Conservation (phyloP, 306 rosid genomes). For the Rubus idaeus region DNA sequence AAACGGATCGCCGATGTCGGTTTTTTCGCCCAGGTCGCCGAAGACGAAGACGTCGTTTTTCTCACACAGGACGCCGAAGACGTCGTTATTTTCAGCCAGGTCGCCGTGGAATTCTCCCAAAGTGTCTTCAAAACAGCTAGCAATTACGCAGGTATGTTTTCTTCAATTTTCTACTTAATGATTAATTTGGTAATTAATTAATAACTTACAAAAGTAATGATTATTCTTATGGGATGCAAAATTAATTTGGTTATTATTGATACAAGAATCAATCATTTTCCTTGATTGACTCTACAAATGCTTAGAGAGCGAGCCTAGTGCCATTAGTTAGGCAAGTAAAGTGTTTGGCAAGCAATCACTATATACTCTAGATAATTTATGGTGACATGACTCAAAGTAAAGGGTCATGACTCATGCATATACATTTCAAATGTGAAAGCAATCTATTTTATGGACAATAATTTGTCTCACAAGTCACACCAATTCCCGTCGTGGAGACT, state of each 20-base stretch:
- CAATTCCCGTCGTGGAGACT: neutral
- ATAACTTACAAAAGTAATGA: neutral
- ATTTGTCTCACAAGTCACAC: neutral
- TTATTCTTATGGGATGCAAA: too few relatives aligned
- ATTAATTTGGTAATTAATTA: neutral
- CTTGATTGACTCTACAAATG: neutral
- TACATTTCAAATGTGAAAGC: neutral
- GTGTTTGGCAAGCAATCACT: neutral
- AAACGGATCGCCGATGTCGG: conserved; percentile 47
- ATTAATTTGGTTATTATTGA: neutral
- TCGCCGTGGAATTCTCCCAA: neutral
- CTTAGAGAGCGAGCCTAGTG: neutral
- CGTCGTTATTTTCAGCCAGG: neutral
- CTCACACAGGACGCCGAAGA: neutral
- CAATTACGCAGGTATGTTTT: conserved; percentile 2
- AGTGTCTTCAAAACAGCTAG: conserved; percentile 10
- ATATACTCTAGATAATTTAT: neutral
- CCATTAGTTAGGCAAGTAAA: neutral
- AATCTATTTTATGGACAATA: neutral
- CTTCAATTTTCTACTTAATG: neutral
- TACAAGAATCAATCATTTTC: neutral
- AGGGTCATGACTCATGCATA: neutral
- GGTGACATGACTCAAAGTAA: neutral
- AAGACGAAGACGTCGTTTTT: conserved; percentile 21
- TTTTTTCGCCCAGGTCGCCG: conserved; percentile 18